Conservation (phyloP, 106 monocot species). For the Allium fistulosum region DNA sequence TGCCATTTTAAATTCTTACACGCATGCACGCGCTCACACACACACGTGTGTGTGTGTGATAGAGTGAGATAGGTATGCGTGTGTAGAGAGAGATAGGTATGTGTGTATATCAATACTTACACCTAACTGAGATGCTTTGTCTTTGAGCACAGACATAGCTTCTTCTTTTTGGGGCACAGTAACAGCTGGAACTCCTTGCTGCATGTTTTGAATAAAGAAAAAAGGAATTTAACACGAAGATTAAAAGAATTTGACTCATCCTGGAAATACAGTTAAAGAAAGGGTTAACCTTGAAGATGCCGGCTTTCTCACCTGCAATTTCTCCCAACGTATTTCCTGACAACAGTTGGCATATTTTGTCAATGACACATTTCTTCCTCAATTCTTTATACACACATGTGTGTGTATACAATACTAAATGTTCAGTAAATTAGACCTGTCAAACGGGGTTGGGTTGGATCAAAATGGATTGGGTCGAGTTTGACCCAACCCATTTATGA, state of each 20-base stretch:
- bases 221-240: neutral
- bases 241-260: neutral
- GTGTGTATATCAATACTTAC: conserved; percentile 25
- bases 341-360: conserved; percentile 1
- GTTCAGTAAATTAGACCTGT: too few relatives aligned
- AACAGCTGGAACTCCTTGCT: conserved; percentile 81
- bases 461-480: too few relatives aligned
- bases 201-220: conserved; percentile 6
- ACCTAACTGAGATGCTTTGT: conserved; percentile 61
- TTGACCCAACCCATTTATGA: too few relatives aligned
- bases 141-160: conserved; percentile 72
- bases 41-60: too few relatives aligned
- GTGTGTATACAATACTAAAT: neutral
- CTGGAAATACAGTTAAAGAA: conserved; percentile 1
- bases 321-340: conserved; percentile 80
- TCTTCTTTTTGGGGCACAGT: conserved; percentile 91
- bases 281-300: conserved; percentile 81
- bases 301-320: conserved; percentile 98
- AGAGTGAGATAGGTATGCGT: too few relatives aligned
- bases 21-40: too few relatives aligned
- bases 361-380: neutral
- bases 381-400: neutral
- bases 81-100: too few relatives aligned
- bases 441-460: too few relatives aligned
- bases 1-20: too few relatives aligned